Percentiles rank a stretch among this genome's conserved stretches.
These are phyloP conservation scores for Sesbania bispinosa DNA, from an alignment of 306 rosid species.

Conservation along the genomic window DNA sequence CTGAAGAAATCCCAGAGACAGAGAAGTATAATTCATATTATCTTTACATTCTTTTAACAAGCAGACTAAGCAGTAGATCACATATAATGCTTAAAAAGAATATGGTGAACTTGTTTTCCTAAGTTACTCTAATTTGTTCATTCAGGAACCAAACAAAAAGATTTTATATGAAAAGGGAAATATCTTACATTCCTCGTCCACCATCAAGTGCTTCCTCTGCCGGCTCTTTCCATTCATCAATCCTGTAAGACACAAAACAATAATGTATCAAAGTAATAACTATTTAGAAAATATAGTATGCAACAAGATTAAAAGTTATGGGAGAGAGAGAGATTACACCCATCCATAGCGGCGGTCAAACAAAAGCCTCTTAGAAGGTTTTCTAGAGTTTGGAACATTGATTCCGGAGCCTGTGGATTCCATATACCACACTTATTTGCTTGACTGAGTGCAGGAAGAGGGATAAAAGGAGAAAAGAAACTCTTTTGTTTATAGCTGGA, in stretches of 20 bases:
- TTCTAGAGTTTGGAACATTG: conserved; percentile 27
- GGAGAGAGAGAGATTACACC: conserved; percentile 55
- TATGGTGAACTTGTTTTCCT: not conserved
- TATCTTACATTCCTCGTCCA: conserved; percentile 83
- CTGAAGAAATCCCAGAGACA: conserved; percentile 6
- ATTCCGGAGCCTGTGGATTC: conserved; percentile 34
- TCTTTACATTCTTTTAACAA: not conserved
- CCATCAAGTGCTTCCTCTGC: conserved; percentile 85
- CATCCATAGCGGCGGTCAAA: conserved; percentile 97
- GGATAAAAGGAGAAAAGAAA: not conserved
- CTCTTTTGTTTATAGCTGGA: not conserved
- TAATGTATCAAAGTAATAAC: not conserved
- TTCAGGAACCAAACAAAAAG: not conserved
- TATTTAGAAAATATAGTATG: not conserved
- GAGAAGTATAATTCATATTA: not conserved
- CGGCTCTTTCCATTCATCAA: conserved; percentile 90
- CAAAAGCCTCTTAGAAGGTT: conserved; percentile 57
- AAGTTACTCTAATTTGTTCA: not conserved
- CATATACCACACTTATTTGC: conserved; percentile 21
- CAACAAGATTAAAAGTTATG: not conserved
- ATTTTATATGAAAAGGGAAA: not conserved
- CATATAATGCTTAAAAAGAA: not conserved
- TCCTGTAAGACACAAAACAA: conserved; percentile 41
- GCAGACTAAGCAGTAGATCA: not conserved
- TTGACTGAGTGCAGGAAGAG: not conserved